These are phyloP conservation scores for Coelastrella sp. DNA, from an alignment of 139 green algal species.

Conservation along the genomic window DNA sequence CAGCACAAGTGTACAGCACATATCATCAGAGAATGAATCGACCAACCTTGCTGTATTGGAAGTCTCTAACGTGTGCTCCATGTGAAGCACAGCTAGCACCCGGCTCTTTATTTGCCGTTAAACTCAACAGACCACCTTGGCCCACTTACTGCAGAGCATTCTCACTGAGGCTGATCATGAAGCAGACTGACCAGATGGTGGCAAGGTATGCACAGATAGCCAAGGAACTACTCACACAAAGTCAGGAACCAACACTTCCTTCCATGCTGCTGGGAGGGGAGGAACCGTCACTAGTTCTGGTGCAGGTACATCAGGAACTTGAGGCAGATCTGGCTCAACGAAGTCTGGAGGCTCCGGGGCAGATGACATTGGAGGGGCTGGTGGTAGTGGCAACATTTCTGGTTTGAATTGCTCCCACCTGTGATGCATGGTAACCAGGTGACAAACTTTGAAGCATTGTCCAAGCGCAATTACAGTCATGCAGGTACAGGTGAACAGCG, in stretches of 20 bases:
- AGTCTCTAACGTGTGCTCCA: too few relatives aligned
- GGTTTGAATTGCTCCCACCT: constrained; percentile 76
- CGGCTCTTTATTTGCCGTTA: too few relatives aligned
- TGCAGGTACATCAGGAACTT: constrained; percentile 14
- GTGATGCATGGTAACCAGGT: not conserved
- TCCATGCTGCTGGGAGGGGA: not conserved
- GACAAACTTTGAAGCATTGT: not conserved
- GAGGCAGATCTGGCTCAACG: constrained; percentile 53
- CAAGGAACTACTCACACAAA: constrained; percentile 34
- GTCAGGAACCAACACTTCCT: constrained; percentile 36
- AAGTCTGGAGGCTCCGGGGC: constrained; percentile 63
- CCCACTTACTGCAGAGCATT: too few relatives aligned
- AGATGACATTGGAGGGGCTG: constrained; percentile 45
- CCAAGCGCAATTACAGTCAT: not conserved
- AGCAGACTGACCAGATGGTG: too few relatives aligned
- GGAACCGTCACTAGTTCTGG: constrained; percentile 59
- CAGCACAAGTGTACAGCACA: not conserved
- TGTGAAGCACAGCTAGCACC: too few relatives aligned
- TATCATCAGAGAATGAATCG: too few relatives aligned
- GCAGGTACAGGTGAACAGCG: not conserved
- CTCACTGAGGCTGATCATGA: too few relatives aligned
- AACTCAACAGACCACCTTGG: too few relatives aligned
- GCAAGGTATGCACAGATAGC: too few relatives aligned
- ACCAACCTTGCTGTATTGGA: too few relatives aligned
- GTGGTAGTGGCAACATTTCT: constrained; percentile 38